Base-by-base conservation (phyloP, 495 filamentous ascomycete species). In the Massariosphaeria phaeospora region DNA sequence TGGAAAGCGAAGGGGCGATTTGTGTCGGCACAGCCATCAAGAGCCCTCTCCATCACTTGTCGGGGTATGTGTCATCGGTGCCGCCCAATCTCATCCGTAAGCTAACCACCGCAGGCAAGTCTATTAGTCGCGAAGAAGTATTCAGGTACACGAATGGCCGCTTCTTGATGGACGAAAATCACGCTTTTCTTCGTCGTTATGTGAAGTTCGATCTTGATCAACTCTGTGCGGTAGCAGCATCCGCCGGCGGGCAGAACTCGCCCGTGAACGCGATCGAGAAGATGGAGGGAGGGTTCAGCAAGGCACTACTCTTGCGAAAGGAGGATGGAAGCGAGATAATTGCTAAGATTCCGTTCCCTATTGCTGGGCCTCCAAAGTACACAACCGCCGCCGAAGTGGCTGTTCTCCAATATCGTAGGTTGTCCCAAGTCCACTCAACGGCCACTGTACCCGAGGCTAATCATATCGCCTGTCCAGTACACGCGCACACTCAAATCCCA, bases 211-310 rank as follows among this genome's bases (percentile, higher is more conserved):
- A 70, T 29, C 2, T 72, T 6, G 57, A 70, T 40, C 60, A 58
- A 9, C 65, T 74, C 31, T 70, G 66, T 48, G 48, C 67, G 35
- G 36, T 64, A 36, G 63, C 62, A 39, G 67, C 61, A 3, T 25
- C 54, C 8, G 58, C 57, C 25, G 59, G 61, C 6, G 54, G 46
- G 12, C 36, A 49, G 12, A 10, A 41, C 8, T 62, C 59, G 46
- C 61, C 17, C 7, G 59, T 72, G 10, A 53, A 17, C 40, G 59
- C 55, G 25, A 64, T 74, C 34, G 64, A 72, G 17, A 72, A 72
- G 41, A 54, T 72, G 40, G 70, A 74, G 61, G 67, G 70, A 17
- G 69, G 68, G 7, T 74, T 72, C 47, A 70, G 67, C 57, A 72
- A 72, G 53, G 71, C 66, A 47, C 55, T 74, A 25, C 39, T 70